These are phyloP conservation scores for Kodamaea fukazawae DNA, from an alignment of 805 yeast species.

Conservation along the genomic window DNA sequence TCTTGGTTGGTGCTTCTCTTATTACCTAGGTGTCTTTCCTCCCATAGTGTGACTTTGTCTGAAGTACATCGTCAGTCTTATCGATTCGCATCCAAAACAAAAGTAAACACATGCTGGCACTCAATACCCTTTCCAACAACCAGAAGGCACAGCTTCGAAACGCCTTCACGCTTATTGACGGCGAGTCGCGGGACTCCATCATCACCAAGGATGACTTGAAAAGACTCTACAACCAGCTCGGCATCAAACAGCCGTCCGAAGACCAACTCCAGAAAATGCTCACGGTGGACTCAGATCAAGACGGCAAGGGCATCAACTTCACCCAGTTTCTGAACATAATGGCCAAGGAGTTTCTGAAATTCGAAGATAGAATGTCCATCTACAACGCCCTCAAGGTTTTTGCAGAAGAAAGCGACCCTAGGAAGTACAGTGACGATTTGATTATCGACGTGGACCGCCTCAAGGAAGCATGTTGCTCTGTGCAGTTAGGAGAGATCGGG, in stretches of 20 bases:
- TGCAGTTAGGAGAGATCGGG: conserved; percentile 45
- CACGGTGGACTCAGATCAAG: conserved; percentile 15
- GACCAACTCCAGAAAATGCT: conserved; percentile 52
- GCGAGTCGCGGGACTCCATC: conserved; percentile 67
- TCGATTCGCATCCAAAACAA: too few species aligned
- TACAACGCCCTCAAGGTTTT: conserved; percentile 59
- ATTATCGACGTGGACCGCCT: conserved; percentile 50
- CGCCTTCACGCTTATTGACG: conserved; percentile 77
- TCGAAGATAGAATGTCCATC: conserved; percentile 52
- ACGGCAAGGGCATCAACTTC: conserved; percentile 48
- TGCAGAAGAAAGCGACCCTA: conserved; percentile 26
- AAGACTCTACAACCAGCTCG: conserved; percentile 51
- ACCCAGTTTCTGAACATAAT: conserved; percentile 64
- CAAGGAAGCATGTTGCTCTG: conserved; percentile 45
- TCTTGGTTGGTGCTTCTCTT: too few species aligned
- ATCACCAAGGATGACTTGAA: conserved; percentile 56
- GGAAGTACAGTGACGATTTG: conserved; percentile 29
- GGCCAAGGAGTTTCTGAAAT: conserved; percentile 50
- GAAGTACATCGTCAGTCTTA: too few species aligned
- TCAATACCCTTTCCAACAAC: conserved; percentile 49
- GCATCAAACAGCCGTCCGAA: conserved; percentile 44
- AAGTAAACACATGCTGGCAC: conserved; percentile 20
- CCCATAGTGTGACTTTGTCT: too few species aligned
- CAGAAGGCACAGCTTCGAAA: conserved; percentile 68
- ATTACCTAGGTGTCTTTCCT: too few species aligned